phyloP scores from a whole-genome alignment of 2,329 filamentous ascomycete species.

The Fusarium phyllophilum region DNA sequence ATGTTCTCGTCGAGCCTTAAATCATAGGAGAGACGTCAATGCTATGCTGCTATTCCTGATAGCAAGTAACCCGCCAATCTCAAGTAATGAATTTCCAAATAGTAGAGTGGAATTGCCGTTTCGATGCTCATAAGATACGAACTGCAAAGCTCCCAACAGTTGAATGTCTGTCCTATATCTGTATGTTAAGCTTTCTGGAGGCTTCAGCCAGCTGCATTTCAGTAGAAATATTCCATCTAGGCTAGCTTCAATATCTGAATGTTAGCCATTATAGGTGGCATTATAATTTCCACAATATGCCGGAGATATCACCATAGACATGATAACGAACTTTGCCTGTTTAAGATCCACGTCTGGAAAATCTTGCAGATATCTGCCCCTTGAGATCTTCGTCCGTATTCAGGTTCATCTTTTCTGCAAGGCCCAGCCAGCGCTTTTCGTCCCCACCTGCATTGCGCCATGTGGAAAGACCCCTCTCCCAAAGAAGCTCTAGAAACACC shows the following conservation, averaged over 20 bases:
- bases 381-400: not conserved
- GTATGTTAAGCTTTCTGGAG: no score
- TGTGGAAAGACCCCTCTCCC: no score
- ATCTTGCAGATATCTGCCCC: not conserved
- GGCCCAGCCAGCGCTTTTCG: fast-evolving
- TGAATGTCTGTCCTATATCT: no score
- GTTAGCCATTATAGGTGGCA: no score
- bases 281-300: no score
- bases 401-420: not conserved
- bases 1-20: not conserved
- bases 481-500: not conserved
- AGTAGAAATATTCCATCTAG: no score
- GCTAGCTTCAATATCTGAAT: no score
- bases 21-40: not conserved
- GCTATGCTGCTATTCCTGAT: fast-evolving
- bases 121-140: not conserved
- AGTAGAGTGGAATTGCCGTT: not conserved
- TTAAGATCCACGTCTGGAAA: no score
- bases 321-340: no score
- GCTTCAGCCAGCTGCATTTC: no score
- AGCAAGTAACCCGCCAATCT: fast-evolving
- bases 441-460: not conserved
- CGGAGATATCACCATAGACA: no score
- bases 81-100: not conserved
- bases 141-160: no score